Base-by-base conservation (phyloP, 208 protist species). In the Leishmania mexicana region DNA sequence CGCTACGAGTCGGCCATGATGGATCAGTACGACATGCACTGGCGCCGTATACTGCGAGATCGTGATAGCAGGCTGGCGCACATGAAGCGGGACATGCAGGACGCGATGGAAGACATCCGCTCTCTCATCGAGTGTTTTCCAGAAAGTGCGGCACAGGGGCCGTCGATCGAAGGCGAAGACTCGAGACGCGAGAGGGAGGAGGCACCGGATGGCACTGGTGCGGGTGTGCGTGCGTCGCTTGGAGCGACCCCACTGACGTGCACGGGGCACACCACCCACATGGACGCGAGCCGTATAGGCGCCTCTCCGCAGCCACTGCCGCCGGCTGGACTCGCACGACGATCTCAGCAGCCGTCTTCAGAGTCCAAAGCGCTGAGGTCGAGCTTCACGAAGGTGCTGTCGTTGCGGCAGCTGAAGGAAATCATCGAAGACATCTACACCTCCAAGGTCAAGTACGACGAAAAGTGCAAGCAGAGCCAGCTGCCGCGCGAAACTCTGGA, bases 401-500 rank as follows among this genome's bases (percentile, higher is more conserved):
- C 90, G 10, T 79, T 97, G 11, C 85, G 85, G 78, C 95, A 98
- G 85, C 81, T 97, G 13, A 94, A 94, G 60, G 93, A 96, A 38
- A 67, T 91, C 65, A 96, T 98, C 53, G 95, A 95, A 42, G 92
- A 93, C 47, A 96, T 98, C 51, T 98, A 98, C 84, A 86, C 88
- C 31, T 97, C 94, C 45, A 98, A 98, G 85, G 79, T 77, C 24
- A 96, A 95, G 81, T 96, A 96, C 81, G 96, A 99, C 76, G 79
- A 84, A n/a, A 97, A 95, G 75, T 98, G 94, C 85, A 80, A 76
- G 28, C 86, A 92, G 53, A 89, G 75, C 62, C 77, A 92, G 60
- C 84, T 98, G 15, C 95, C 96, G 35, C 87, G 87, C 51, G 94
- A 98, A 85, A 98, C 96, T 35, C 95, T 99, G 93, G 93, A 98